These are phyloP conservation scores for Boletus reticulatus DNA, from an alignment of 768 basidiomycete genomes.

Conservation along the genomic window DNA sequence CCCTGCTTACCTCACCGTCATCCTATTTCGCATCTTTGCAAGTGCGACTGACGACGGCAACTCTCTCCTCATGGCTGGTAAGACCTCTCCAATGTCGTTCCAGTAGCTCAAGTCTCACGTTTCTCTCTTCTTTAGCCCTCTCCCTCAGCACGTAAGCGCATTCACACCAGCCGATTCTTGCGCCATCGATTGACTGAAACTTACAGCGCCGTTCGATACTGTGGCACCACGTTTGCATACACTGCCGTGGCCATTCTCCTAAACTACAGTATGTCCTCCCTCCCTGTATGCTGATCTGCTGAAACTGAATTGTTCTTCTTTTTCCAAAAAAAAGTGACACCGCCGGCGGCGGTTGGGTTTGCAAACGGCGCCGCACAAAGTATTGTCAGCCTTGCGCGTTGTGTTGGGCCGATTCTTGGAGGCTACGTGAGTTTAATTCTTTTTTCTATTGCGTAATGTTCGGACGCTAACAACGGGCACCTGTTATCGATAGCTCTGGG, in stretches of 20 bases:
- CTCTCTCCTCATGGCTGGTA: constrained; percentile 77
- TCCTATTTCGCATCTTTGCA: constrained; percentile 71
- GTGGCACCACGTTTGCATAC: constrained; percentile 85
- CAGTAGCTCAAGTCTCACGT: background rate
- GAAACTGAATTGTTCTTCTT: background rate
- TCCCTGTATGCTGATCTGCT: background rate
- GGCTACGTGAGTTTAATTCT: constrained; percentile 55
- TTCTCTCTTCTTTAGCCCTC: constrained; percentile 45
- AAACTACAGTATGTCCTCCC: constrained; percentile 65
- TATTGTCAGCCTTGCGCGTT: constrained; percentile 90
- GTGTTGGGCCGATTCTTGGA: constrained; percentile 82
- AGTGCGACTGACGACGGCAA: constrained; percentile 69
- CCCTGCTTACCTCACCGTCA: constrained; percentile 82
- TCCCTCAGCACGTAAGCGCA: constrained; percentile 75
- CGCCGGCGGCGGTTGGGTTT: constrained; percentile 82
- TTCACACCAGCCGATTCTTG: background rate
- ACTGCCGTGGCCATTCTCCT: constrained; percentile 87
- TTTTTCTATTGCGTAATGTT: background rate
- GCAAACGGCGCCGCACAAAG: constrained; percentile 97
- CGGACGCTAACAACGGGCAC: constrained; percentile 1
- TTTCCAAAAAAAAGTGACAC: constrained; percentile 63
- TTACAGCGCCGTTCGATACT: constrained; percentile 78
- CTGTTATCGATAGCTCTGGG: constrained; percentile 57
- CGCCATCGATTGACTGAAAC: background rate
- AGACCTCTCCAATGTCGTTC: constrained; percentile 23